These are phyloP conservation scores for Chytriomyces confervae DNA, from an alignment of 192 early-diverging fungal species.

Conservation along the genomic window DNA sequence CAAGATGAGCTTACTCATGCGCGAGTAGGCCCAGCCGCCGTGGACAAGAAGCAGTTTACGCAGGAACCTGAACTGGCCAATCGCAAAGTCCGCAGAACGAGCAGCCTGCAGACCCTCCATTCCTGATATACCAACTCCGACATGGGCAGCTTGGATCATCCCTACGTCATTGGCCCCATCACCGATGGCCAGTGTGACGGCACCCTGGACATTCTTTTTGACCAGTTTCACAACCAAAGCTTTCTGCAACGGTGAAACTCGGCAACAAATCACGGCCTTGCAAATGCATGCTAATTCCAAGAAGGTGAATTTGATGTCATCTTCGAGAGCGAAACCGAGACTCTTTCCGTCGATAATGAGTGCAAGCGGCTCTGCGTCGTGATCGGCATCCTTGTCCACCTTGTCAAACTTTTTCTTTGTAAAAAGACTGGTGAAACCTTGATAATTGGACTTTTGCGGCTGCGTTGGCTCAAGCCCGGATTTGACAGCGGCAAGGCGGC, in stretches of 20 bases:
- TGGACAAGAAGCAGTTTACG: constrained; percentile 95
- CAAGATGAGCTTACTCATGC: constrained; percentile 93
- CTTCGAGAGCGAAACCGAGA: constrained; percentile 91
- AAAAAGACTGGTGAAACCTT: constrained; percentile 25
- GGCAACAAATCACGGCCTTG: constrained; percentile 96
- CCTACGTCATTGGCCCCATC: constrained; percentile 99
- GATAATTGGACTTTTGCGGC: constrained; percentile 25
- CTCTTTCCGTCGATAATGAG: constrained; percentile 95
- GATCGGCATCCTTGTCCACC: constrained; percentile 42
- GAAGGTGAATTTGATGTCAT: constrained; percentile 72
- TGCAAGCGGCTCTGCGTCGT: constrained; percentile 68
- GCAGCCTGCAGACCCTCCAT: constrained; percentile 97
- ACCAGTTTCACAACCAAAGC: constrained; percentile 98
- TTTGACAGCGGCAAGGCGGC: constrained; percentile 83
- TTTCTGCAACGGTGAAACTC: constrained; percentile 98
- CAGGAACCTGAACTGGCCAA: constrained; percentile 94
- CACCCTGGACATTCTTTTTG: constrained; percentile 80
- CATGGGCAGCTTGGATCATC: constrained; percentile 99
- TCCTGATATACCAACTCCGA: constrained; percentile 96
- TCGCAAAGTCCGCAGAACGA: constrained; percentile 96
- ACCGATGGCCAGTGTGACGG: constrained; percentile 94
- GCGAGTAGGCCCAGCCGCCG: constrained; percentile 96
- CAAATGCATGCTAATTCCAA: constrained; percentile 90
- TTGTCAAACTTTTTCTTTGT: constrained; percentile 45
- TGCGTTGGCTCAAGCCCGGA: constrained; percentile 42